Conservation (phyloP, 768 basidiomycete genomes). For the Tylopilus rubrobrunneus region DNA sequence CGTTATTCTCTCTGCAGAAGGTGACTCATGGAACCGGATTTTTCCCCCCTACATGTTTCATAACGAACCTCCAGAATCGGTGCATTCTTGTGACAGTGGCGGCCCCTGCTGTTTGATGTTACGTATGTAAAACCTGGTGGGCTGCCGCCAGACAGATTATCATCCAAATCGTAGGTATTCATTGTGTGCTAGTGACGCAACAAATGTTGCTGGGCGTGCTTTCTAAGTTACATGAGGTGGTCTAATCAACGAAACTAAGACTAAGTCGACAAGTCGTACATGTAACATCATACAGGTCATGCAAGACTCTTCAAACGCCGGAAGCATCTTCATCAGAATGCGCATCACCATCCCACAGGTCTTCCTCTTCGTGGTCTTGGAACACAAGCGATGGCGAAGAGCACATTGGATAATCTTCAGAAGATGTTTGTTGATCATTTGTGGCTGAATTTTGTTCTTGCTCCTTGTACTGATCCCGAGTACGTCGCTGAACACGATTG, state of each 20-base stretch:
- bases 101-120: too few relatives aligned
- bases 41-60: too few relatives aligned
- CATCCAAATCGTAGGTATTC: neutral
- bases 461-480: constrained; percentile 25
- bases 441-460: constrained; percentile 19
- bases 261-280: constrained; percentile 22
- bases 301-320: constrained; percentile 15
- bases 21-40: too few relatives aligned
- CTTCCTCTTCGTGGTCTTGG: constrained; percentile 14
- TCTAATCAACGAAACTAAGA: constrained; percentile 15
- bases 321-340: constrained; percentile 20
- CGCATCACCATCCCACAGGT: constrained; percentile 19
- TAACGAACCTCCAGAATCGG: too few relatives aligned
- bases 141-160: neutral
- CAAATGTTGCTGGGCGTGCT: neutral
- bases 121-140: neutral
- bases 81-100: too few relatives aligned
- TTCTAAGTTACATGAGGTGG: constrained; percentile 23
- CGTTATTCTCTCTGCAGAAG: too few relatives aligned
- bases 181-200: neutral
- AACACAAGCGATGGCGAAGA: constrained; percentile 14
- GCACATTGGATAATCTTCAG: constrained; percentile 23
- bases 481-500: constrained; percentile 50
- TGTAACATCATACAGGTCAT: constrained; percentile 1
- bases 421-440: constrained; percentile 8